A percentile compares a stretch with the other conserved stretches of the same genome.
Conservation (phyloP, 768 basidiomycete genomes). For the Podaxis sp. region DNA sequence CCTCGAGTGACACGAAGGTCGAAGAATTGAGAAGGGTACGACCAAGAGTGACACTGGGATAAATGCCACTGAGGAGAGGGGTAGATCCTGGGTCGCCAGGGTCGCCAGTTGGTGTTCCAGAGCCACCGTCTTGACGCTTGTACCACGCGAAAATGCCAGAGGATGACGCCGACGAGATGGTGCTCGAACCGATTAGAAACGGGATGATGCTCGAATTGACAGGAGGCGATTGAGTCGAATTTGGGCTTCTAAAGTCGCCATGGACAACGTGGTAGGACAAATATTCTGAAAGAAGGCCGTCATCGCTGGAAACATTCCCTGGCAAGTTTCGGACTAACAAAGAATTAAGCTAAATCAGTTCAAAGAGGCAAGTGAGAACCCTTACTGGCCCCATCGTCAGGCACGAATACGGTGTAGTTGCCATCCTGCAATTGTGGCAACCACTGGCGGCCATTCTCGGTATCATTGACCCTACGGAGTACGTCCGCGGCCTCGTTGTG, state of each 20-base stretch:
- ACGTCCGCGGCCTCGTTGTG: constrained; percentile 40
- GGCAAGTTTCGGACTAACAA: constrained; percentile 30
- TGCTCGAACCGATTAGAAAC: neutral
- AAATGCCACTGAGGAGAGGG: constrained; percentile 34
- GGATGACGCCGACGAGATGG: neutral
- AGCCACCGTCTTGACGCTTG: constrained; percentile 13
- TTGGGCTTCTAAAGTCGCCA: constrained; percentile 40
- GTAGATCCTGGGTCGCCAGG: constrained; percentile 7
- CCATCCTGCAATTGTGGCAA: constrained; percentile 41
- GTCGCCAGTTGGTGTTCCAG: constrained; percentile 4
- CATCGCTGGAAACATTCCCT: constrained; percentile 20
- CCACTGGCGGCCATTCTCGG: constrained; percentile 40
- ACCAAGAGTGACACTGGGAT: constrained; percentile 61
- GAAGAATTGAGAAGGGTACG: constrained; percentile 58
- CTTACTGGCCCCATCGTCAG: constrained; percentile 54
- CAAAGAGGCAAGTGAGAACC: constrained; percentile 10
- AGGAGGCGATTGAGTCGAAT: no score
- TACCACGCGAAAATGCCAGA: constrained; percentile 15
- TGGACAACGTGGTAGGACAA: constrained; percentile 57
- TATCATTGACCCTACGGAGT: constrained; percentile 40
- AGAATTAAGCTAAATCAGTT: constrained; percentile 18
- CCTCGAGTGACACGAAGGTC: constrained; percentile 52
- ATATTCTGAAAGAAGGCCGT: constrained; percentile 38
- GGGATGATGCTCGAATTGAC: constrained; percentile 3
- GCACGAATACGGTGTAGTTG: constrained; percentile 54